A percentile compares a stretch with the other conserved stretches of the same genome.
Evolutionary conservation across 1,139 yeast genomes (phyloP).

Genomic region (Debaryomyces fabryi): DNA sequence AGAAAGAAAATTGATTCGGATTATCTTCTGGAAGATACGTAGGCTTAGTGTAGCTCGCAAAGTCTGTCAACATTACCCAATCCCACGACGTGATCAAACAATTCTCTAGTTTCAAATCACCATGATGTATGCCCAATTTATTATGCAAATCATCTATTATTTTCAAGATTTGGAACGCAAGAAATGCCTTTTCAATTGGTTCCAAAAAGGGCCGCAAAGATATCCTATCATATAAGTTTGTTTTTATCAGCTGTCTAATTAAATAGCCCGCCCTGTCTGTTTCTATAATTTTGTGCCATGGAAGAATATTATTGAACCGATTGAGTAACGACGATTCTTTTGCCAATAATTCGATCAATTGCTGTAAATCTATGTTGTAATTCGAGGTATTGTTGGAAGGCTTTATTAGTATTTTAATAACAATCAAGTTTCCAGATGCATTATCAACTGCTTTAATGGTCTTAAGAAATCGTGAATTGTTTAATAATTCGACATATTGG

Average conservation of each 20-base stretch:
- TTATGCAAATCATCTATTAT: conserved; percentile 67
- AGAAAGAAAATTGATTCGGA: conserved; percentile 92
- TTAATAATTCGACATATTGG: conserved; percentile 71
- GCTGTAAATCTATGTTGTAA: conserved; percentile 36
- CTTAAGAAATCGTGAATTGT: conserved; percentile 81
- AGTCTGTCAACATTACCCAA: conserved; percentile 83
- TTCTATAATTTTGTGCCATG: conserved; percentile 75
- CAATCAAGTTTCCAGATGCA: conserved; percentile 61
- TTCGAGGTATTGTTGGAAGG: conserved; percentile 38
- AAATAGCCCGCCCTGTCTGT: conserved; percentile 92
- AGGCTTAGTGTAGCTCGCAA: conserved; percentile 79
- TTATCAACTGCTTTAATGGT: conserved; percentile 76
- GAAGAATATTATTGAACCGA: conserved; percentile 64
- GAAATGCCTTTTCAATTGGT: conserved; percentile 79
- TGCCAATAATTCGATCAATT: conserved; percentile 36
- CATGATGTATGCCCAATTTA: conserved; percentile 64
- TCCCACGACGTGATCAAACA: conserved; percentile 86
- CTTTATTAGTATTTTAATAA: conserved; percentile 81
- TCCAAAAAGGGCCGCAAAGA: conserved; percentile 88
- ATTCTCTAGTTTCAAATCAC: conserved; percentile 91
- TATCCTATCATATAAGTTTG: conserved; percentile 81
- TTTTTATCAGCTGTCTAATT: conserved; percentile 76
- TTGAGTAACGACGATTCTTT: conserved; percentile 41
- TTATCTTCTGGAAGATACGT: conserved; percentile 87
- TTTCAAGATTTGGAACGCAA: conserved; percentile 74